Evolutionary conservation across 495 filamentous ascomycete species (phyloP).

Genomic region (Evernia prunastri): DNA sequence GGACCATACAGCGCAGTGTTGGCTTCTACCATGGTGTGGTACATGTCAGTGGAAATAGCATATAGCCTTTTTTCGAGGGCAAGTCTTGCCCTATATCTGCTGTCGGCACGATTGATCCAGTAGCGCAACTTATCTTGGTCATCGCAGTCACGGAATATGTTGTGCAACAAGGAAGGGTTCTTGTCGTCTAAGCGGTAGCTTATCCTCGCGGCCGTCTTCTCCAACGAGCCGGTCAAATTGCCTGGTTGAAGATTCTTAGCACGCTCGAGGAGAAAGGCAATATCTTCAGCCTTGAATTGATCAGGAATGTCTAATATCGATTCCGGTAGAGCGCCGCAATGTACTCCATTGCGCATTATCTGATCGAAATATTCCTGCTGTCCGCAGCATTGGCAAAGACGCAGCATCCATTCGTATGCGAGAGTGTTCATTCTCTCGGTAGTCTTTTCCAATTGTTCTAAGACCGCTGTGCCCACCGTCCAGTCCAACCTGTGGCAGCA

Average conservation of each 20-base stretch:
- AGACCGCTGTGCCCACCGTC: slow-evolving; percentile 15
- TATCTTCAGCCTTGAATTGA: neutral
- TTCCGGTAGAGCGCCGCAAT: slow-evolving; percentile 9
- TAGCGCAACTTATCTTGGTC: neutral
- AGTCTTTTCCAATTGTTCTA: slow-evolving; percentile 12
- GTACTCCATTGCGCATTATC: slow-evolving; percentile 17
- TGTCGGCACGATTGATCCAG: neutral
- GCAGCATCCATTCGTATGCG: slow-evolving; percentile 22
- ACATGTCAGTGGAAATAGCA: neutral
- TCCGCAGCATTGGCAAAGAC: slow-evolving; percentile 21
- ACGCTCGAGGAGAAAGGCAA: neutral
- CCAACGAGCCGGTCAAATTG: neutral
- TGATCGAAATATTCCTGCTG: slow-evolving; percentile 13
- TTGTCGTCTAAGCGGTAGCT: neutral
- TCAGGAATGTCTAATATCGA: slow-evolving; percentile 1
- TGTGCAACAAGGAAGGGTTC: neutral
- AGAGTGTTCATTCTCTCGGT: neutral
- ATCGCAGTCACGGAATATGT: neutral
- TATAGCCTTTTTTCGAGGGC: neutral
- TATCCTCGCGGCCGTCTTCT: neutral
- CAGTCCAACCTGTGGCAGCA: slow-evolving; percentile 18
- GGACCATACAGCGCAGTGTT: neutral
- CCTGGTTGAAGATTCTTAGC: neutral
- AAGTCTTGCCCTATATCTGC: neutral
- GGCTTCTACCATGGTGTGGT: neutral